phyloP scores from a whole-genome alignment of 208 protist species.

The Naegleria gruberi region DNA sequence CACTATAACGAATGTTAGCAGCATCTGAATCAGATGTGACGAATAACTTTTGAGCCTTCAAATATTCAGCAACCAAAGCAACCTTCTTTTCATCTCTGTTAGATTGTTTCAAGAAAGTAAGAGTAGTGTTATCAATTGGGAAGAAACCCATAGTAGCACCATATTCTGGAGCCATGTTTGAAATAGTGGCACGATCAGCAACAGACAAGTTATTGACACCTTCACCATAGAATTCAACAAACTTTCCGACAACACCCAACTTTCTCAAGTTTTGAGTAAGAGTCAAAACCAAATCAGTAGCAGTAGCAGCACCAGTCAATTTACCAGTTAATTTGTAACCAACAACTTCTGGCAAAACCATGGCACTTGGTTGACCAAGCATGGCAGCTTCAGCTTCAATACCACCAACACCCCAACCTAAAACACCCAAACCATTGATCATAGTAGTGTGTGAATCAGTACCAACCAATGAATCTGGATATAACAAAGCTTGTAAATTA shows the following conservation, averaged over 20 bases:
- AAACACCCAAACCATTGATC: slow-evolving; percentile 88
- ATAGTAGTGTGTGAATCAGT: slow-evolving; percentile 93
- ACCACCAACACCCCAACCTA: slow-evolving; percentile 91
- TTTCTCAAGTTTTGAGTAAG: slow-evolving; percentile 79
- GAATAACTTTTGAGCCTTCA: slow-evolving; percentile 46
- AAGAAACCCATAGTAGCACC: slow-evolving; percentile 90
- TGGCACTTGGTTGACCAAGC: slow-evolving; percentile 85
- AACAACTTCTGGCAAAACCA: slow-evolving; percentile 88
- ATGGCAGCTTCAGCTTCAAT: slow-evolving; percentile 92
- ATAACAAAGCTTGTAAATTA: slow-evolving; percentile 51
- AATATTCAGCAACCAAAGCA: slow-evolving; percentile 74
- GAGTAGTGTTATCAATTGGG: slow-evolving; percentile 82
- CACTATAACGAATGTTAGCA: neutral
- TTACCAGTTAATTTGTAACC: slow-evolving; percentile 84
- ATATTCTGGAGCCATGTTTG: slow-evolving; percentile 95
- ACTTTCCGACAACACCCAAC: slow-evolving; percentile 88
- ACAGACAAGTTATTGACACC: slow-evolving; percentile 76
- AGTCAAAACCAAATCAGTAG: slow-evolving; percentile 91
- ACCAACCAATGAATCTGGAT: slow-evolving; percentile 91
- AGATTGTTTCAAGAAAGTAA: slow-evolving; percentile 79
- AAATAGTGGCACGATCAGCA: slow-evolving; percentile 82
- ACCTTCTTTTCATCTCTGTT: slow-evolving; percentile 65
- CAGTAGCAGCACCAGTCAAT: slow-evolving; percentile 73
- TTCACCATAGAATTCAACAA: slow-evolving; percentile 92
- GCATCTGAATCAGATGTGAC: neutral